These are phyloP conservation scores for Penicillium italicum DNA, from an alignment of 2,329 filamentous ascomycete genomes.

Conservation along the genomic window DNA sequence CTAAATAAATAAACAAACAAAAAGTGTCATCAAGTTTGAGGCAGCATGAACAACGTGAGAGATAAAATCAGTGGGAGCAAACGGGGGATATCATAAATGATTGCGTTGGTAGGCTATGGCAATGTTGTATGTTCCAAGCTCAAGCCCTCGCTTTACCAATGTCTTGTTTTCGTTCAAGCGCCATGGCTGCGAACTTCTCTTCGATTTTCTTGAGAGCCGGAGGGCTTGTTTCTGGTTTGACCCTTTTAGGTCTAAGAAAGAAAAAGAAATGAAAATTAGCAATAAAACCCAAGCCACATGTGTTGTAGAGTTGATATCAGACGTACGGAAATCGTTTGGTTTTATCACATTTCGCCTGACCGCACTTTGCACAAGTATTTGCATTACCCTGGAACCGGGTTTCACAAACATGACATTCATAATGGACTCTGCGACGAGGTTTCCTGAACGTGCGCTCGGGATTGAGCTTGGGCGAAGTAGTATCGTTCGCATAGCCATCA, in stretches of 20 bases:
- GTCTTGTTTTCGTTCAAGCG: not conserved
- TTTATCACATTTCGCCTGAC: slow-evolving; percentile 40
- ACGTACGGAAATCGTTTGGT: slow-evolving; percentile 45
- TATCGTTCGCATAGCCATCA: slow-evolving; percentile 46
- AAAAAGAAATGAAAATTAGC: slow-evolving; percentile 10
- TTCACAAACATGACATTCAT: slow-evolving; percentile 42
- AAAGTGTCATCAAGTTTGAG: not conserved
- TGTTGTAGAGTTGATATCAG: not conserved
- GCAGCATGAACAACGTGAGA: not conserved
- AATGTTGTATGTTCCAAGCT: not conserved
- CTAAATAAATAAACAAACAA: too few species aligned
- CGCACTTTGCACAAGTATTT: slow-evolving; percentile 37
- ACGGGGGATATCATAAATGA: not conserved
- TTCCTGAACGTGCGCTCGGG: slow-evolving; percentile 39
- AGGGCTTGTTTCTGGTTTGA: slow-evolving; percentile 39
- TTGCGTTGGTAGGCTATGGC: not conserved
- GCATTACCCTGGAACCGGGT: slow-evolving; percentile 33
- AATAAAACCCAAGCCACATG: not conserved
- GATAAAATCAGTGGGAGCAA: not conserved
- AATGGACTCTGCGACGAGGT: slow-evolving; percentile 39
- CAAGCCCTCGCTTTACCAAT: not conserved
- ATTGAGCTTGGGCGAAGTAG: slow-evolving; percentile 33
- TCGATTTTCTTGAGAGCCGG: slow-evolving; percentile 39
- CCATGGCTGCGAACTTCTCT: slow-evolving; percentile 35
- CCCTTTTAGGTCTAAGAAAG: slow-evolving; percentile 37